A percentile compares a stretch with the other conserved stretches of the same genome.
These are phyloP conservation scores for Nicotiana sylvestris DNA, from an alignment of 257 asterid genomes.

Conservation along the genomic window DNA sequence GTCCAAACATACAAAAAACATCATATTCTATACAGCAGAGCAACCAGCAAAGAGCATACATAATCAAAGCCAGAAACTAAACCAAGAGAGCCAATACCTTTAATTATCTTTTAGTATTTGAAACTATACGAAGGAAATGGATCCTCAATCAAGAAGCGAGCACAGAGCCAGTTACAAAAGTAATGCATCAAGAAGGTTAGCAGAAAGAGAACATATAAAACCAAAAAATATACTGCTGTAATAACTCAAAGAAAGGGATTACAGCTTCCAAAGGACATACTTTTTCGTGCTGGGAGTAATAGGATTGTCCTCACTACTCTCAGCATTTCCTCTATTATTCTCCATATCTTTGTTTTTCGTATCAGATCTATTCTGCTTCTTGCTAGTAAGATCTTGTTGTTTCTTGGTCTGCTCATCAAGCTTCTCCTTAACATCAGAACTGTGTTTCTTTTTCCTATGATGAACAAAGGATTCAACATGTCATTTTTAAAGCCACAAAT, in stretches of 20 bases:
- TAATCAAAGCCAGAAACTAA: neutral
- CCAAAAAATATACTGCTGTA: neutral
- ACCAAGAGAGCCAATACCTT: neutral
- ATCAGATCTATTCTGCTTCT: constrained; percentile 32
- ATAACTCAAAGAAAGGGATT: constrained; percentile 16
- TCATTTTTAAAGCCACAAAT: neutral
- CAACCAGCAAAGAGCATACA: neutral
- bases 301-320: constrained; percentile 22
- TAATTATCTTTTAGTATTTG: neutral
- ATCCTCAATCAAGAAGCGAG: neutral
- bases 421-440: constrained; percentile 35
- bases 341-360: constrained; percentile 25
- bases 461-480: constrained; percentile 1
- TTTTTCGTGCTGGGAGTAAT: constrained; percentile 20
- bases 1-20: neutral
- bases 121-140: neutral
- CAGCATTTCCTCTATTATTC: constrained; percentile 27
- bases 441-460: constrained; percentile 62
- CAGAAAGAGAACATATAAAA: neutral
- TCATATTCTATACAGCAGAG: neutral
- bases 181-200: neutral
- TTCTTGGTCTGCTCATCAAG: constrained; percentile 31
- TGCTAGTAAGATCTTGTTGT: constrained; percentile 20
- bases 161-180: constrained; percentile 1
- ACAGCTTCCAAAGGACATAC: constrained; percentile 22